Evolutionary conservation across 495 filamentous ascomycete species (phyloP).

Genomic region (Parmelia sp.): DNA sequence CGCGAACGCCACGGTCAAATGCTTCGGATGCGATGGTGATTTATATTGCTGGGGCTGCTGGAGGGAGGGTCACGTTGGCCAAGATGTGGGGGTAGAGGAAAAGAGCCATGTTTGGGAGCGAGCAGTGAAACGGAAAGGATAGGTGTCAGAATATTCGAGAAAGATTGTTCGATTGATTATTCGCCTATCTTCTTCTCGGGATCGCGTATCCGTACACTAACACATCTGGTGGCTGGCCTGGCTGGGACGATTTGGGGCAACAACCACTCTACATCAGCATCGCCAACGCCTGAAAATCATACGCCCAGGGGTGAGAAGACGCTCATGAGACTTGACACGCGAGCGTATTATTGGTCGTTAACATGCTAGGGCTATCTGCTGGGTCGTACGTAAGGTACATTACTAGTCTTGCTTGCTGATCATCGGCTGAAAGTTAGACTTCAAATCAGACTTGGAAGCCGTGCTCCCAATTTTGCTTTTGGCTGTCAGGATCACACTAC

Average conservation of each 20-base stretch:
- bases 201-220: no score
- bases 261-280: not conserved
- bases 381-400: no score
- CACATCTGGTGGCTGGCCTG: no score
- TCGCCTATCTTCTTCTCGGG: no score
- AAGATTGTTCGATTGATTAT: no score
- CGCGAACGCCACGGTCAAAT: constrained; percentile 56
- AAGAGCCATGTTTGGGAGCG: constrained; percentile 21
- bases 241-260: no score
- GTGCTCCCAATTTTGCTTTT: not conserved
- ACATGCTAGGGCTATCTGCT: not conserved
- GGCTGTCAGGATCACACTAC: no score
- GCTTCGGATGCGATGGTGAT: constrained; percentile 58
- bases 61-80: constrained; percentile 61
- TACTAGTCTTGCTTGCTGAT: not conserved
- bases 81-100: constrained; percentile 25
- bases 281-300: not conserved
- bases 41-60: constrained; percentile 62
- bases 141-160: not conserved
- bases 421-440: not conserved
- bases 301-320: not conserved
- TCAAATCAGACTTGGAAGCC: not conserved
- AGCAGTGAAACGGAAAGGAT: constrained; percentile 10
- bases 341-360: not conserved
- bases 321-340: not conserved